Percentiles rank a stretch among this genome's conserved stretches.
Conservation (phyloP, 2,329 filamentous ascomycete species). For the Penicillium sp. region DNA sequence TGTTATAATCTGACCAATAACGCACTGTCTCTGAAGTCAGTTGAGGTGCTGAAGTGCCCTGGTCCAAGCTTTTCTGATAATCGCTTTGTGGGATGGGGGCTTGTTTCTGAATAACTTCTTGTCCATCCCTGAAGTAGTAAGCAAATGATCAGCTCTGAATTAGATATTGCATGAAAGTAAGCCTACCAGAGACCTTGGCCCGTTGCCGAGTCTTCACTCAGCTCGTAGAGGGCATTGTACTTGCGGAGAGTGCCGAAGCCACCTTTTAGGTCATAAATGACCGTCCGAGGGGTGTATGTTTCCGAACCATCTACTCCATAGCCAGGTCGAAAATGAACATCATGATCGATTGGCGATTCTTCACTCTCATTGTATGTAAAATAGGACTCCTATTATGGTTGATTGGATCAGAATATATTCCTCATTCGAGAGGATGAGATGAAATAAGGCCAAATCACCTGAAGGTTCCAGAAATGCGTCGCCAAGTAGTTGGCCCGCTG, state of each 20-base stretch:
- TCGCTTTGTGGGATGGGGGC: constrained; percentile 68
- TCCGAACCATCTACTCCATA: constrained; percentile 81
- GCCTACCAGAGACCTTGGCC: constrained; percentile 52
- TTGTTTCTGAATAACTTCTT: constrained; percentile 70
- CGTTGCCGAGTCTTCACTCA: constrained; percentile 43
- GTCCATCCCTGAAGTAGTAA: constrained; percentile 60
- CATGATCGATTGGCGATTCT: constrained; percentile 73
- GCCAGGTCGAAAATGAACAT: constrained; percentile 86
- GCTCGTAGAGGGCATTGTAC: constrained; percentile 84
- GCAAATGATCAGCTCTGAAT: neutral
- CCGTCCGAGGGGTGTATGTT: constrained; percentile 86
- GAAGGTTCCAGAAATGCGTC: constrained; percentile 97
- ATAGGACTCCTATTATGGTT: constrained; percentile 85
- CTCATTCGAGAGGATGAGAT: neutral
- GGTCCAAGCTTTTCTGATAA: constrained; percentile 80
- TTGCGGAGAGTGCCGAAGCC: constrained; percentile 87
- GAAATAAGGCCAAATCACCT: constrained; percentile 58
- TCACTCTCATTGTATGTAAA: constrained; percentile 80
- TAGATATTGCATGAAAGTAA: too few species aligned
- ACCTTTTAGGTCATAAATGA: constrained; percentile 95
- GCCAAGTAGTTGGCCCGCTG: constrained; percentile 91
- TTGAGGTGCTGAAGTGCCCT: constrained; percentile 65
- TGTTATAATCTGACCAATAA: constrained; percentile 96
- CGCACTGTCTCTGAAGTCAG: constrained; percentile 74
- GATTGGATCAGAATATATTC: constrained; percentile 15